A percentile compares a stretch with the other conserved stretches of the same genome.
These are phyloP conservation scores for Botrytis fragariae DNA, from an alignment of 2,329 filamentous ascomycete genomes.

Conservation along the genomic window DNA sequence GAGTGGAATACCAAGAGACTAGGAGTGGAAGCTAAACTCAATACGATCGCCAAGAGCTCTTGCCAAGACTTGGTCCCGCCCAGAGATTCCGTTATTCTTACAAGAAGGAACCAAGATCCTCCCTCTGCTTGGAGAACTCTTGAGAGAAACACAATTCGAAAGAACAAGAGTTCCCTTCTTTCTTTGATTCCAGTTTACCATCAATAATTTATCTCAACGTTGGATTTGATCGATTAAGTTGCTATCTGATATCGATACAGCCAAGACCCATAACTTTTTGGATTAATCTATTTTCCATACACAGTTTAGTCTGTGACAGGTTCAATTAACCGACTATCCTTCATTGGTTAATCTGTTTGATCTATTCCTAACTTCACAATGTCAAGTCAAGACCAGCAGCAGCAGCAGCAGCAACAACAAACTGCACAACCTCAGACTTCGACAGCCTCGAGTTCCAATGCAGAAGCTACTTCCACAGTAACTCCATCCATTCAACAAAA, in stretches of 20 bases:
- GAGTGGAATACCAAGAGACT: slow-evolving; percentile 18
- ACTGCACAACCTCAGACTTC: slow-evolving; percentile 1
- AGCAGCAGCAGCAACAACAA: slow-evolving; percentile 21
- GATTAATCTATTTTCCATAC: neutral
- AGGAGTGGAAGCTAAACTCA: neutral
- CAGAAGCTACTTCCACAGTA: slow-evolving; percentile 22
- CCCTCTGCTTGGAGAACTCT: slow-evolving; percentile 1
- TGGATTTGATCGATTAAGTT: neutral
- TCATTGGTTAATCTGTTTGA: slow-evolving; percentile 6
- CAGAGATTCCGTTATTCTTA: slow-evolving; percentile 10
- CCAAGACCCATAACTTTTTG: neutral
- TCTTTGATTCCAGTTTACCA: neutral
- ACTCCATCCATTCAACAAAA: slow-evolving; percentile 24
- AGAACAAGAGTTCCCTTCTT: neutral
- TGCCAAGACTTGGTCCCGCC: slow-evolving; percentile 12
- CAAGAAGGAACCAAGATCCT: slow-evolving; percentile 18
- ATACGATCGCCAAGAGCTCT: neutral
- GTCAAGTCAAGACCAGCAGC: slow-evolving; percentile 22
- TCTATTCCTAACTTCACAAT: neutral
- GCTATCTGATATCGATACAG: neutral
- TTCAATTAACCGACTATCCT: slow-evolving; percentile 12
- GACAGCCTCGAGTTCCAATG: slow-evolving; percentile 21
- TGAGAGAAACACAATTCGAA: neutral
- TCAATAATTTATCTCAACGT: neutral
- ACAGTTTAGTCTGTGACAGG: slow-evolving; percentile 4